Base-by-base conservation (phyloP, 129 eudicot species). In the Chrysanthemum lavandulifolium region DNA sequence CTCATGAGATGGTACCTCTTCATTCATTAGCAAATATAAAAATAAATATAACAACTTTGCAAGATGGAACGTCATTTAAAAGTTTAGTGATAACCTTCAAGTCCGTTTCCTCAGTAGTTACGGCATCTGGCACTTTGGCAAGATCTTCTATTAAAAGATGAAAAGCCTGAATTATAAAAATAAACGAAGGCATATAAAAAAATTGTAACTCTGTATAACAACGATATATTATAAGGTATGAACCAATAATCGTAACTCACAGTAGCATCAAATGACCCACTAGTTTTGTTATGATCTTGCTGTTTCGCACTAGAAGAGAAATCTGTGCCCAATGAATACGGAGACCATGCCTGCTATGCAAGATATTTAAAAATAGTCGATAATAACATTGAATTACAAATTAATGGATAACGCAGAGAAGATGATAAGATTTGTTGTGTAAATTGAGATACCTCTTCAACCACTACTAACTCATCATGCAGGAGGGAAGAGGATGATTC, bases 291-390 rank as follows among this genome's bases (percentile, higher is more conserved):
- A 52, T 49, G 49, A 63, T 66, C 80, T 72, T 67, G 80, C 50
- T 73, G 65, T 11, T 83, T 85, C 81, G 77, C 82, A 75, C 79
- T 69, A 49, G 63, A 52, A 67, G 78, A 52, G 76, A 59, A 58
- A 67, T 92, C 91, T 29, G 73, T 16, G 40, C 87, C 86, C 75
- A 85, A 73, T 63, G 48, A 29, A 85, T 90, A 88, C 19, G 98
- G 97, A 63, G 82, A 84, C 98, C 98, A 94, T 18, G 97, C 98
- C 98, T 94, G 84, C 76, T 29, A 75, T 68, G 36, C 18, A 83
- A 65, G 50, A 80, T 59, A 33, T 40, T 31, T 25, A 12, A 29
- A n/a, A 25, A 54, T 77, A 40, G 31, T 51, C 33, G 7, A 57
- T 19, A 23, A 73, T 53, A 47, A 73, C 13, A 12, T 49, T 57